Evolutionary conservation across 2,329 filamentous ascomycete genomes (phyloP), one percentile per base, ranked within the genome.

Genomic region (Chrysoporthe puriensis): DNA sequence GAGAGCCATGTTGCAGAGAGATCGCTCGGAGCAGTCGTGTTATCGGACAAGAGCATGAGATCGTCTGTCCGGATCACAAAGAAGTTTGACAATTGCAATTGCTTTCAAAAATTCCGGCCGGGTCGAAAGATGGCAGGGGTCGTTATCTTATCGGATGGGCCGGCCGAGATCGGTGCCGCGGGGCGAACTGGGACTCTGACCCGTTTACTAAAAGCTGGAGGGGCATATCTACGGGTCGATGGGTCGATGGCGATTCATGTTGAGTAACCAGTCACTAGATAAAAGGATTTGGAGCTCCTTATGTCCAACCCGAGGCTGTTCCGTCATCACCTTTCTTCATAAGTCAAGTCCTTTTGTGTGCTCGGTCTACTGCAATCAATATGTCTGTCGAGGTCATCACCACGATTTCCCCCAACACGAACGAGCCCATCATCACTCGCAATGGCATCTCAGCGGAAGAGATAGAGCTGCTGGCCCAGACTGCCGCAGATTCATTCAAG

Each of bases 391-490:
- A 90, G 81, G 82, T 83, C 61, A 83, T 90, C 73, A 89, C 83
- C 43, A 97, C 95, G 72, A 94, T 97, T 79, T 98, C 95, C 3
- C 95, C 95, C 66, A 91, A 88, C 71, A 97, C 94, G 72, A 95
- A 96, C 80, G 89, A 94, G 82, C 85, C 91, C 66, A 88, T 98
- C 78, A 79, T 97, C 72, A 93, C 90, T 69, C 89, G 94, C 72
- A 89, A 89, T 78, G 93, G 92, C 73, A 84, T 91, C 72, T 90
- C 92, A 57, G 80, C 87, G 48, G 80, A 86, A 40, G 92, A 97
- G 71, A 83, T 97, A 62, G 83, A 90, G 62, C 80, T 85, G 66
- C 82, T 97, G n/a, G 90, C 94, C 63, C 84, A 88, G 73, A 85
- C 86, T 69, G 91, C 94, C 64, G 87, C 89, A 56, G 84, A 88